Conservation (phyloP, 202 grass and related monocot genomes). For the Sporobolus alterniflorus region DNA sequence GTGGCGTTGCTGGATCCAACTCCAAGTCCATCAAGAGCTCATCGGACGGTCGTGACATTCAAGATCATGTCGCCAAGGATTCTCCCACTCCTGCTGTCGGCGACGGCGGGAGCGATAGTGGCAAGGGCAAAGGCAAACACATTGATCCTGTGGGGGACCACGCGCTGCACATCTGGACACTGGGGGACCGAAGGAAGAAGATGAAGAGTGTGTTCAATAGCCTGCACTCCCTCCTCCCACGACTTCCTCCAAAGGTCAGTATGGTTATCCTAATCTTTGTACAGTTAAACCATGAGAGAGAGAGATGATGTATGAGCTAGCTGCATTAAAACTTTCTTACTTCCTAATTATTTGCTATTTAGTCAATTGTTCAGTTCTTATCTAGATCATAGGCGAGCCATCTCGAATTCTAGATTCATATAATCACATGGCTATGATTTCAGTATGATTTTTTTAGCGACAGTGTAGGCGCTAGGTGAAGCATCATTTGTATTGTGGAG, state of each 20-base stretch:
- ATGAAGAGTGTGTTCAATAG: constrained; percentile 62
- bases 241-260: constrained; percentile 55
- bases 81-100: neutral
- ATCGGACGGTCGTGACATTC: neutral
- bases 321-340: neutral
- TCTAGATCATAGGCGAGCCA: neutral
- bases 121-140: neutral
- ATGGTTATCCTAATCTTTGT: neutral
- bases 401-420: neutral
- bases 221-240: constrained; percentile 56
- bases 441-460: neutral
- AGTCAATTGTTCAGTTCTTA: neutral
- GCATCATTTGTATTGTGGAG: neutral
- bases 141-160: neutral
- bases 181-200: constrained; percentile 61
- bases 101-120: neutral
- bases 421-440: neutral
- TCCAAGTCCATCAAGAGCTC: neutral
- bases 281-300: neutral
- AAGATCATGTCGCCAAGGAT: neutral
- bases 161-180: constrained; percentile 33
- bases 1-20: neutral
- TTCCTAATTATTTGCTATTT: neutral
- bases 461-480: neutral
- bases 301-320: neutral